A percentile compares a stretch with the other conserved stretches of the same genome.
phyloP scores from a whole-genome alignment of 1,139 yeast genomes.

The Scheffersomyces illinoinensis region DNA sequence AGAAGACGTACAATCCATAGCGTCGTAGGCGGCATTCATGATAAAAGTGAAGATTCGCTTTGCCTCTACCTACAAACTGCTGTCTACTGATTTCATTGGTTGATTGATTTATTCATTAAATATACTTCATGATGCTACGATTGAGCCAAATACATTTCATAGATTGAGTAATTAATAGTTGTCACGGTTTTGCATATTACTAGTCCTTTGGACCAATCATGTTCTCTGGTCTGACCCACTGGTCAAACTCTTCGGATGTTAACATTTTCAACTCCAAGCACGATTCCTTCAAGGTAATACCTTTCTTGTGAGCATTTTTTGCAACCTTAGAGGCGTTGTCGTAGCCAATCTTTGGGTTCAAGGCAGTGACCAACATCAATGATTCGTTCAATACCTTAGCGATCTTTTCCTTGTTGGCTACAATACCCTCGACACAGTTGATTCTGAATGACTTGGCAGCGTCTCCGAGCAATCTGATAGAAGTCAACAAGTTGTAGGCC shows the following conservation, averaged over 20 bases:
- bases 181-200: not conserved
- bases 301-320: conserved; percentile 24
- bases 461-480: conserved; percentile 19
- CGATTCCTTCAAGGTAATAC: conserved; percentile 20
- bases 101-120: too few species aligned
- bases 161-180: not conserved
- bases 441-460: conserved; percentile 19
- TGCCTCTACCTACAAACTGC: not conserved
- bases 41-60: not conserved
- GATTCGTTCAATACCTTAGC: conserved; percentile 20
- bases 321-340: conserved; percentile 23
- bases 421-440: conserved; percentile 21
- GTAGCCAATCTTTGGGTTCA: conserved; percentile 23
- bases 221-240: conserved; percentile 23
- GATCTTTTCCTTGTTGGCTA: conserved; percentile 19
- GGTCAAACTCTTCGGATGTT: conserved; percentile 17
- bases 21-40: not conserved
- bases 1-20: conserved; percentile 16
- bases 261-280: conserved; percentile 20
- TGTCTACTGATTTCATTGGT: not conserved
- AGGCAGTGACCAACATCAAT: conserved; percentile 23
- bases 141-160: not conserved
- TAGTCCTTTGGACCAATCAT: conserved; percentile 21
- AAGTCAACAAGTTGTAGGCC: conserved; percentile 20
- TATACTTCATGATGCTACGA: not conserved